Base-by-base conservation (phyloP, 1,139 yeast species). In the Blastobotrys raffinosifermentans region DNA sequence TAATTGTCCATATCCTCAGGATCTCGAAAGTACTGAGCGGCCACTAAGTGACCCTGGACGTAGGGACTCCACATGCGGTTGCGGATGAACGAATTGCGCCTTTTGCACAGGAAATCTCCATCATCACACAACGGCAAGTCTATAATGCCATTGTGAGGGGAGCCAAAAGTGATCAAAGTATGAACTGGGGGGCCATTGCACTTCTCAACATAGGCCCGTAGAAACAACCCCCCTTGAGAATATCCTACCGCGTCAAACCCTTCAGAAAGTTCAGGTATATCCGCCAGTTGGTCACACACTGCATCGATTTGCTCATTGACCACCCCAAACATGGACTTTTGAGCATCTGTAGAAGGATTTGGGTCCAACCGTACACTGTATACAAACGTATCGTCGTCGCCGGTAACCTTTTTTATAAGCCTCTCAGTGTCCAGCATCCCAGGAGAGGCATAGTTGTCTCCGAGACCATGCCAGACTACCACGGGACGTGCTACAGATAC, bases 401-500 rank as follows among this genome's bases (percentile, higher is more conserved):
- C 52, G 4, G 82, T 61, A 1, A 72, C 46, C 1, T 66, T 67
- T n/a, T n/a, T n/a, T n/a, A n/a, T n/a, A n/a, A n/a, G n/a, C n/a
- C n/a, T n/a, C 3, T 63, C 58, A 2, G 72, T 72, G n/a, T 66
- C 57, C 26, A 59, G 61, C 65, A 82, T 75, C 1, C 82, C 77
- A 0, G 72, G 59, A 0, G 87, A 76, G 52, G 80, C 73, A 53
- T 77, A 83, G 14, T 73, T 68, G 55, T 84, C 94, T 0, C 94
- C 93, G 51, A 84, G 68, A 0, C 94, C 94, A 51, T 84, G 94
- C 94, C 94, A 84, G 29, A 84, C 53, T 2, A 84, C 85, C 2
- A 83, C 70, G 0, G 89, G 87, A 11, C 54, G 45, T 29, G 31
- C 25, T n/a, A n/a, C 25, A 13, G 4, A 22, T 3, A 13, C 25